Percentiles rank a stretch among this genome's conserved stretches.
These are phyloP conservation scores for Homolaphlyctis polyrhiza DNA, from an alignment of 371 early-diverging fungal genomes.

Conservation along the genomic window DNA sequence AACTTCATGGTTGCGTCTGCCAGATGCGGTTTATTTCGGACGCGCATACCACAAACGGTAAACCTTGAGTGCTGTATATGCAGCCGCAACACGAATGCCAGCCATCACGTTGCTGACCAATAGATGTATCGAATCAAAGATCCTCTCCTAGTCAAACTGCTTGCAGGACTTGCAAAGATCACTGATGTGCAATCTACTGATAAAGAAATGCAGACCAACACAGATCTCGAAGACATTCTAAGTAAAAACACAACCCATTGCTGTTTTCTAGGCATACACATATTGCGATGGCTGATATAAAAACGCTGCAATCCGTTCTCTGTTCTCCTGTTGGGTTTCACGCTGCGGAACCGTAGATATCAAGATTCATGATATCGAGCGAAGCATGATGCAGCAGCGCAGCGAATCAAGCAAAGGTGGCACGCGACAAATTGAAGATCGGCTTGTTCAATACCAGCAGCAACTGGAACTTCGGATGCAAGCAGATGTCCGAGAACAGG, in stretches of 20 bases:
- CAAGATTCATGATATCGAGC: background rate
- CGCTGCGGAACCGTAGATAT: no score
- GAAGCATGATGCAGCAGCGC: background rate
- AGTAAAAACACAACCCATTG: no score
- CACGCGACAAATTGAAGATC: slow-evolving; percentile 26
- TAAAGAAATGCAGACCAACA: slow-evolving; percentile 28
- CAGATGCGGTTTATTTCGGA: no score
- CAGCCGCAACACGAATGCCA: no score
- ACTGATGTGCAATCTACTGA: slow-evolving; percentile 18
- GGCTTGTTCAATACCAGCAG: slow-evolving; percentile 30
- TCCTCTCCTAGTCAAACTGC: slow-evolving; percentile 18
- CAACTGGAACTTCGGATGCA: slow-evolving; percentile 28
- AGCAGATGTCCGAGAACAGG: slow-evolving; percentile 30
- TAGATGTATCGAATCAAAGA: no score
- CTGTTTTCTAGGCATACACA: no score
- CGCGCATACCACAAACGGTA: no score
- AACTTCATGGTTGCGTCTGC: no score
- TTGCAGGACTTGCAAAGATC: slow-evolving; percentile 21
- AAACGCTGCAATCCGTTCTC: no score
- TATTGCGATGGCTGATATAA: no score
- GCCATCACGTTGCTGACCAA: background rate
- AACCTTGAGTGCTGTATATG: no score
- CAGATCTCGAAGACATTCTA: slow-evolving; percentile 28
- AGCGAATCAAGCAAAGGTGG: slow-evolving; percentile 14
- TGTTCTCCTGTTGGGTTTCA: no score